Evolutionary conservation across 192 early-diverging fungal genomes (phyloP).

Genomic region (Mortierella claussenii): DNA sequence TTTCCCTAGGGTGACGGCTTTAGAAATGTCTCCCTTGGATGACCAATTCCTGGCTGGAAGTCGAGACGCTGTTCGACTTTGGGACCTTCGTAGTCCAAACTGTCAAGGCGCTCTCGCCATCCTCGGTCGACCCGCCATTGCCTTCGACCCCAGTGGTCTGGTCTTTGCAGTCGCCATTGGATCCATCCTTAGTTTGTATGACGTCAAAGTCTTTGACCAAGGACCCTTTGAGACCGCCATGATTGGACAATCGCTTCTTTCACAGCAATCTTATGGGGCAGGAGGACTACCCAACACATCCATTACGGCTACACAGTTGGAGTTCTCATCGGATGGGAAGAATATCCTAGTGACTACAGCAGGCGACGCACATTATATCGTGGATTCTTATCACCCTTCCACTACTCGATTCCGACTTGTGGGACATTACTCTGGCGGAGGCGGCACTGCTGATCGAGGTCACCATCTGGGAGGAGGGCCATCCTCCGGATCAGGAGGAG

Average conservation of each 20-base stretch:
- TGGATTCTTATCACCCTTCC: slow-evolving; percentile 73
- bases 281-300: not conserved
- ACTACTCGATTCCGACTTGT: slow-evolving; percentile 54
- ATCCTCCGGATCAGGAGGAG: slow-evolving; percentile 8
- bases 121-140: slow-evolving; percentile 62
- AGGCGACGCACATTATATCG: slow-evolving; percentile 64
- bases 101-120: slow-evolving; percentile 61
- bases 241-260: slow-evolving; percentile 19
- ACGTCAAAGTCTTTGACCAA: slow-evolving; percentile 70
- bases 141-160: slow-evolving; percentile 83
- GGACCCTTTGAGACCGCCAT: slow-evolving; percentile 59
- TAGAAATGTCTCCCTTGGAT: slow-evolving; percentile 87
- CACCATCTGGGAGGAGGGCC: not conserved
- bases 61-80: slow-evolving; percentile 84
- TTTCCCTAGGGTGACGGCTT: slow-evolving; percentile 69
- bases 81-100: slow-evolving; percentile 79
- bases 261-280: not conserved
- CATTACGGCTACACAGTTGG: slow-evolving; percentile 66
- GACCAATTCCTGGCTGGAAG: slow-evolving; percentile 87
- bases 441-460: too few relatives aligned
- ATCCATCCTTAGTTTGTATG: slow-evolving; percentile 73
- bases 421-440: slow-evolving; percentile 49
- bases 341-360: slow-evolving; percentile 74
- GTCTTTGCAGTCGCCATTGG: slow-evolving; percentile 74
- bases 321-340: slow-evolving; percentile 84